Conservation (phyloP, 1,139 yeast genomes). For the Arxiozyma heterogenica region DNA sequence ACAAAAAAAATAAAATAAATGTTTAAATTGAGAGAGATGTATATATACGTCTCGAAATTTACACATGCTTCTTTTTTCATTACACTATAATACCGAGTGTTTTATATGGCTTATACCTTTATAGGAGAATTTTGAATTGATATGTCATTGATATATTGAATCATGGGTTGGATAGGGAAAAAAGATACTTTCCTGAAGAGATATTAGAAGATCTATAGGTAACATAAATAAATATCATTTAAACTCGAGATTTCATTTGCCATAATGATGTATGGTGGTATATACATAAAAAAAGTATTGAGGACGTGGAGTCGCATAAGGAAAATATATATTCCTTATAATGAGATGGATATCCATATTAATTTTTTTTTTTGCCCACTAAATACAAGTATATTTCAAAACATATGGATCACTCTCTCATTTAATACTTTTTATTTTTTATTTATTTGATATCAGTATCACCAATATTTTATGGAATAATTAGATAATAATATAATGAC, state of each 20-base stretch:
- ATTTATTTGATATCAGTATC: too few species aligned
- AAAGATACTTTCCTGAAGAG: not conserved
- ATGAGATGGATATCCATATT: conserved; percentile 3
- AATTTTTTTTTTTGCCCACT: not conserved
- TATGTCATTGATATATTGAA: not conserved
- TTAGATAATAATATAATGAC: conserved; percentile 14
- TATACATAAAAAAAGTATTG: not conserved
- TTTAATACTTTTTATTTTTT: not conserved
- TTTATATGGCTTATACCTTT: too few species aligned
- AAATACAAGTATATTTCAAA: not conserved
- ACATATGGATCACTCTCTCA: conserved; percentile 3
- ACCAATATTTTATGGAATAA: not conserved
- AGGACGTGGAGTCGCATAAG: not conserved
- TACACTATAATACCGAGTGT: too few species aligned
- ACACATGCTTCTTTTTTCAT: not conserved
- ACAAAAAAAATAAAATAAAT: not conserved
- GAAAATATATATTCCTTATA: not conserved
- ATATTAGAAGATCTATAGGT: not conserved
- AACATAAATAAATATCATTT: not conserved
- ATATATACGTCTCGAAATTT: not conserved
- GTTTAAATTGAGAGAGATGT: not conserved
- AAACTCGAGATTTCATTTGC: not conserved
- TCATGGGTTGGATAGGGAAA: not conserved
- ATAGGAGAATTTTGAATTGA: too few species aligned
- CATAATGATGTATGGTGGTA: not conserved